Evolutionary conservation across 495 filamentous ascomycete genomes (phyloP).

Genomic region (Glarea lozoyensis): DNA sequence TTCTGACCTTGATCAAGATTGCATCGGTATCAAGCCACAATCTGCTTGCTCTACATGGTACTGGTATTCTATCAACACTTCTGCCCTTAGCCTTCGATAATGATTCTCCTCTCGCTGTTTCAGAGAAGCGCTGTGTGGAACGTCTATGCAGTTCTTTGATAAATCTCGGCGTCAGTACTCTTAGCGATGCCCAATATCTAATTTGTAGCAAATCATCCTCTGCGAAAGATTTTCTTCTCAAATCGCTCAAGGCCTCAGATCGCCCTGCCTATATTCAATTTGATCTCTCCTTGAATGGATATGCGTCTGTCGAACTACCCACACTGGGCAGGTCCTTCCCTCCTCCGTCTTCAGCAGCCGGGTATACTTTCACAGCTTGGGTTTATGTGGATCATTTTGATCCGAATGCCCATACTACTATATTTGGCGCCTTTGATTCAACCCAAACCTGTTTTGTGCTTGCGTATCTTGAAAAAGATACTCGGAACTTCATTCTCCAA

Average conservation of each 20-base stretch:
- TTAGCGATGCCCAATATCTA: conserved; percentile 73
- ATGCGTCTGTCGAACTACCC: conserved; percentile 78
- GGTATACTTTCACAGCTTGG: conserved; percentile 88
- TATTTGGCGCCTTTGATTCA: conserved; percentile 91
- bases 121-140: conserved; percentile 50
- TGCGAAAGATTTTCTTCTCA: conserved; percentile 64
- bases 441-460: conserved; percentile 91
- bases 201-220: conserved; percentile 53
- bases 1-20: conserved; percentile 44
- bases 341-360: conserved; percentile 55
- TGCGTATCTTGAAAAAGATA: conserved; percentile 89
- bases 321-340: conserved; percentile 78
- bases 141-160: conserved; percentile 51
- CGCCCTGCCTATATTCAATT: conserved; percentile 84
- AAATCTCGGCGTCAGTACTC: conserved; percentile 58
- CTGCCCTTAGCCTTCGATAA: conserved; percentile 55
- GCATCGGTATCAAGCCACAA: conserved; percentile 60
- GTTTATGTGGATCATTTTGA: conserved; percentile 83
- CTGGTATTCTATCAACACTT: conserved; percentile 64
- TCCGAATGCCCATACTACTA: conserved; percentile 73
- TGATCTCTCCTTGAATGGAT: conserved; percentile 81
- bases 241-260: conserved; percentile 60
- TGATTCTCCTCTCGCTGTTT: conserved; percentile 32
- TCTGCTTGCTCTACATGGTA: conserved; percentile 65
- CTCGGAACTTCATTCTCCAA: conserved; percentile 90